These are phyloP conservation scores for Colletotrichum tropicicola DNA, from an alignment of 2,329 filamentous ascomycete genomes.

Conservation along the genomic window DNA sequence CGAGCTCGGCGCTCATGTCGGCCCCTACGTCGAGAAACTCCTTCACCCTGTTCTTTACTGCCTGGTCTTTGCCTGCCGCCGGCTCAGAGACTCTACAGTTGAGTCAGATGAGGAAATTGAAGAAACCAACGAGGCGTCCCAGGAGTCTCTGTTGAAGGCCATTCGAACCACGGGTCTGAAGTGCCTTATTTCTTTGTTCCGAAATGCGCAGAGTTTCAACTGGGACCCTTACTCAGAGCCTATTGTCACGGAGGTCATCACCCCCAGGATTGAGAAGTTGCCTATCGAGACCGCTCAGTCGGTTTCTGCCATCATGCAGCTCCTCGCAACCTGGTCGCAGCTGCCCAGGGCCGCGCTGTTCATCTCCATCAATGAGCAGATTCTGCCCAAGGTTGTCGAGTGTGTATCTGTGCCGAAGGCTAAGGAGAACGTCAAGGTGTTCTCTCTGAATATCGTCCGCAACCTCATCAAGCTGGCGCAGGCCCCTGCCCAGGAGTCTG, in stretches of 20 bases:
- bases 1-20: slow-evolving; percentile 79
- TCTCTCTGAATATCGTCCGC: slow-evolving; percentile 79
- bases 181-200: slow-evolving; percentile 82
- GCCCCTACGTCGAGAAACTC: slow-evolving; percentile 73
- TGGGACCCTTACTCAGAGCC: slow-evolving; percentile 77
- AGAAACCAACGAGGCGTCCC: slow-evolving; percentile 53
- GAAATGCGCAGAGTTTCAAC: slow-evolving; percentile 73
- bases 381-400: slow-evolving; percentile 77
- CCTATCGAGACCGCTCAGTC: slow-evolving; percentile 89
- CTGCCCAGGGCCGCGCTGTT: slow-evolving; percentile 73
- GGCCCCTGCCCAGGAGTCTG: slow-evolving; percentile 62
- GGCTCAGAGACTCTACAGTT: slow-evolving; percentile 53
- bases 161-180: slow-evolving; percentile 81
- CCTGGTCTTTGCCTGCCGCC: slow-evolving; percentile 74
- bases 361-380: slow-evolving; percentile 66
- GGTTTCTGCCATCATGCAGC: slow-evolving; percentile 81
- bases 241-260: slow-evolving; percentile 80
- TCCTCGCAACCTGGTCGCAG: slow-evolving; percentile 84
- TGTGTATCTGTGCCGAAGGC: slow-evolving; percentile 77
- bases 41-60: slow-evolving; percentile 85
- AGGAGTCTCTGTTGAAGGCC: slow-evolving; percentile 69
- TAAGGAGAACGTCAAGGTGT: slow-evolving; percentile 87
- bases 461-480: slow-evolving; percentile 71
- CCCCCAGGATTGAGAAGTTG: slow-evolving; percentile 80
- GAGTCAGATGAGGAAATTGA: slow-evolving; percentile 47